phyloP scores from a whole-genome alignment of 495 filamentous ascomycete genomes.

The Peziza echinospora region DNA sequence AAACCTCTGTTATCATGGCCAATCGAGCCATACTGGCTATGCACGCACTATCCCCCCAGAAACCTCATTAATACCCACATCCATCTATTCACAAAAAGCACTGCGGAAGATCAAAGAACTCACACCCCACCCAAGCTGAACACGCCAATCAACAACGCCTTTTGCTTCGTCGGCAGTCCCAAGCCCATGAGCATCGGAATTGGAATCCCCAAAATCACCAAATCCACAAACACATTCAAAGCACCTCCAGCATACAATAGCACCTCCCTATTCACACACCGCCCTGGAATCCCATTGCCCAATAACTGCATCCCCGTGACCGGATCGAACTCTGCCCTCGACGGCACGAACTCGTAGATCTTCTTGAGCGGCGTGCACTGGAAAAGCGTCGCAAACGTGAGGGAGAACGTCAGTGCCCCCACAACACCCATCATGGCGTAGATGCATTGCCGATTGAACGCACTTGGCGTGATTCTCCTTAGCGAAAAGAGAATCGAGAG shows the following conservation, averaged over 20 bases:
- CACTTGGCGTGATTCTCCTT: background rate
- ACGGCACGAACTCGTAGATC: background rate
- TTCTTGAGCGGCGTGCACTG: background rate
- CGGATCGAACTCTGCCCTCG: background rate
- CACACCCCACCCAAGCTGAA: background rate
- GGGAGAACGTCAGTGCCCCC: background rate
- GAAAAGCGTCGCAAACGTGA: background rate
- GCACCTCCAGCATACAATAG: background rate
- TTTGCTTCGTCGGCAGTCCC: background rate
- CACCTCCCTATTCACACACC: background rate
- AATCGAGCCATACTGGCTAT: background rate
- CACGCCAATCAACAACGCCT: background rate
- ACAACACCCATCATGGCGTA: background rate
- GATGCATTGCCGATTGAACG: background rate
- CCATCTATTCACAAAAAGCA: no score
- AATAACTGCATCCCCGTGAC: no score
- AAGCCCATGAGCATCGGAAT: background rate
- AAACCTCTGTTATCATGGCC: background rate
- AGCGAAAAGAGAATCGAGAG: background rate
- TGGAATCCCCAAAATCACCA: background rate
- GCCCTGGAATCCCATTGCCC: background rate
- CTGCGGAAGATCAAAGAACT: no score
- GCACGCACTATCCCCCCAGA: no score
- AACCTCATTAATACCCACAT: no score
- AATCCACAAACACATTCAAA: background rate